These are phyloP conservation scores for sorghum (Sorghum bicolor) DNA, from an alignment of 176 grass and related monocot genomes.

Conservation along the genomic window Sorghum_bicolor_NCBIv3 NC_012870.2:54121501-54122000, in stretches of 20 bases:
- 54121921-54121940: slow-evolving; percentile 46
- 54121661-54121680: not conserved
- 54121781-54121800: slow-evolving; percentile 22
- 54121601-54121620: slow-evolving; percentile 58
- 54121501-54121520: slow-evolving; percentile 32
- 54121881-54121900: slow-evolving; percentile 37
- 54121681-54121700: not conserved
- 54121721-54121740: not conserved
- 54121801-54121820: slow-evolving; percentile 35
- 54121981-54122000: not conserved
- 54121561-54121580: slow-evolving; percentile 35
- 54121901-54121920: slow-evolving; percentile 40
- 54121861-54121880: slow-evolving; percentile 42
- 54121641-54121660: not conserved
- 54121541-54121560: slow-evolving; percentile 30
- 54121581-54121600: slow-evolving; percentile 48
- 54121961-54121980: slow-evolving; percentile 38
- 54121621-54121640: not conserved
- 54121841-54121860: slow-evolving; percentile 40
- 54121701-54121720: not conserved
- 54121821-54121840: slow-evolving; percentile 31
- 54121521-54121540: slow-evolving; percentile 33
- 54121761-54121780: not conserved
- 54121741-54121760: not conserved
- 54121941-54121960: slow-evolving; percentile 47